Base-by-base conservation (phyloP, 2,329 filamentous ascomycete genomes). In the Lachnellula hyalina region DNA sequence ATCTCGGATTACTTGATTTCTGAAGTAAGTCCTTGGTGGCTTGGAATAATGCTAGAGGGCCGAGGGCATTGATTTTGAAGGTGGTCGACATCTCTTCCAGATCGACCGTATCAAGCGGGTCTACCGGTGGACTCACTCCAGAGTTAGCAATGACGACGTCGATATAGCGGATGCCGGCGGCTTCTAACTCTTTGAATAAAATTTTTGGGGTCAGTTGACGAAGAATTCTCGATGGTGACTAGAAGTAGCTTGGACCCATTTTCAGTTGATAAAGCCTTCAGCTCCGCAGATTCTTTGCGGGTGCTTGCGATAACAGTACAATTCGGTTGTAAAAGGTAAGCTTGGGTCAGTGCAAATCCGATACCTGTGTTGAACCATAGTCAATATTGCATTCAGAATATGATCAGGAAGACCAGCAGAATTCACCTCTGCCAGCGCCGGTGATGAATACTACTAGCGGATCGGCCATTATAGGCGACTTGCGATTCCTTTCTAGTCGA, bases 81-180 rank as follows among this genome's bases (percentile, higher is more conserved):
- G 35, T 36, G 34, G 23, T 44, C 21, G 36, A n/a, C 35, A 50
- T 23, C 5, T 40, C 36, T 11, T 41, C 36, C 19, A 41, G 38
- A 14, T 55, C 49, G 49, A 55, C 28, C 4, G 34, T 49, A 7
- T 40, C 35, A 17, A 49, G 12, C 21, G 49, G 17, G 8, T 47
- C 41, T 19, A 44, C 35, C 21, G 44, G 42, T 15, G 42, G 49
- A 21, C 35, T 48, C 2, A 68, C 66, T 5, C 70, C 70, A 2
- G 72, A 69, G 57, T 72, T 74, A 15, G 70, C 69, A 35, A 74
- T 65, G n/a, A 72, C 62, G 38, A 70, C 55, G 51, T 73, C 71
- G 21, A 74, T 34, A 41, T 69, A 61, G 42, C 60, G 44, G 21
- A 72, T 62, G 5, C 49, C 60, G 45, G 21, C 72, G 61, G 5